Base-by-base conservation (phyloP, 345 rosid species). In the Streptanthus diversifolius region DNA sequence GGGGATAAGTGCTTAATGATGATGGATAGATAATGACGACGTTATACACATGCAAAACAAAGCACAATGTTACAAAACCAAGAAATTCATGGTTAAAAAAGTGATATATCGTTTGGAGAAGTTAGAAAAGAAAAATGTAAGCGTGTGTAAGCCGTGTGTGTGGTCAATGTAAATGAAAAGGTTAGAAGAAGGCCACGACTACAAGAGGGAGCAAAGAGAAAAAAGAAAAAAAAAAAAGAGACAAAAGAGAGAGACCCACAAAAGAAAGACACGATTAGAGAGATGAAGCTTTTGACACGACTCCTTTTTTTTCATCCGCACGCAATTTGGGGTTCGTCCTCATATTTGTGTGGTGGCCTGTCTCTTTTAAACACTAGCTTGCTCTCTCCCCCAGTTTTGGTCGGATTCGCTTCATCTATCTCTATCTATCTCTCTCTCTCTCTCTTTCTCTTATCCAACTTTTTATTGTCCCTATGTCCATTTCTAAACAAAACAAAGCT, bases 201-300 rank as follows among this genome's bases (percentile, higher is more conserved):
- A 35, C 57, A 59, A 49, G 37, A 63, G 44, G 72, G 67, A 66
- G 29, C 72, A 74, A 35, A 66, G 22, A 37, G n/a, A 45, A 55
- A n/a, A 12, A 49, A 48, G 29, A 22, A 72, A 40, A 24, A 24
- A 35, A 36, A 8, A 68, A 41, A 62, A 53, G 51, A 61, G 69
- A 75, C 73, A 75, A 60, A 60, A 49, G 56, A 74, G 8, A 67
- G 65, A 69, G 79, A 54, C 64, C 63, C 79, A 68, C 79, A 52
- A 48, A 41, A 65, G 17, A 65, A 18, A 56, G 51, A 73, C 65
- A 65, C 65, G 71, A 44, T 17, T 43, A 30, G 19, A 48, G 68
- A 74, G 78, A 58, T 58, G 60, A 18, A 37, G 60, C 73, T 47
- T 48, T 57, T 30, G 73, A 66, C 78, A 74, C 78, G 47, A 65